A percentile compares a stretch with the other conserved stretches of the same genome.
phyloP scores from a whole-genome alignment of 805 yeast species.

The Saturnispora sanitii region DNA sequence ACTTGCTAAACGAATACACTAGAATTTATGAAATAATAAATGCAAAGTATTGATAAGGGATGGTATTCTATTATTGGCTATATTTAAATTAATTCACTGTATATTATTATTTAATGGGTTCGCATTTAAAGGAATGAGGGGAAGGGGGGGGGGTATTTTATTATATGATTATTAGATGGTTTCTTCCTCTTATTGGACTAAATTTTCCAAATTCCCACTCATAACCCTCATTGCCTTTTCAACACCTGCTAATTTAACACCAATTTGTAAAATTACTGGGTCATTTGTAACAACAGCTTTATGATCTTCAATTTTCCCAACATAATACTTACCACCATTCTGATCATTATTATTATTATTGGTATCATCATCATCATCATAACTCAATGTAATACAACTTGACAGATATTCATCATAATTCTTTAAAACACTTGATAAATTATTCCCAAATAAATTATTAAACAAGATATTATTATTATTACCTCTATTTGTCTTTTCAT shows the following conservation, averaged over 20 bases:
- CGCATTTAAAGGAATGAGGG: too few relatives aligned
- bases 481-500: conserved; percentile 22
- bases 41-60: too few relatives aligned
- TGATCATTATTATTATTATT: conserved; percentile 28
- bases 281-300: conserved; percentile 57
- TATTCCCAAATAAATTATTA: conserved; percentile 1
- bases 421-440: conserved; percentile 26
- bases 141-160: too few relatives aligned
- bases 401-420: conserved; percentile 45
- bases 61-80: too few relatives aligned
- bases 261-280: conserved; percentile 52
- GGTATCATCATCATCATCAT: conserved; percentile 26
- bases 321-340: conserved; percentile 28
- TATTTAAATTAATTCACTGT: too few relatives aligned
- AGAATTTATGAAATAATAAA: too few relatives aligned
- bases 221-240: conserved; percentile 34
- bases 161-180: too few relatives aligned
- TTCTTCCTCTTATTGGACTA: neutral
- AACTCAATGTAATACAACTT: conserved; percentile 47
- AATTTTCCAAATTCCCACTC: conserved; percentile 2
- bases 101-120: too few relatives aligned
- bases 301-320: conserved; percentile 52
- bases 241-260: conserved; percentile 52
- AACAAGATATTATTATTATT: neutral
- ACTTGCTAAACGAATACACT: too few relatives aligned